Evolutionary conservation across 495 filamentous ascomycete genomes (phyloP).

Genomic region (Penicillium manginii): DNA sequence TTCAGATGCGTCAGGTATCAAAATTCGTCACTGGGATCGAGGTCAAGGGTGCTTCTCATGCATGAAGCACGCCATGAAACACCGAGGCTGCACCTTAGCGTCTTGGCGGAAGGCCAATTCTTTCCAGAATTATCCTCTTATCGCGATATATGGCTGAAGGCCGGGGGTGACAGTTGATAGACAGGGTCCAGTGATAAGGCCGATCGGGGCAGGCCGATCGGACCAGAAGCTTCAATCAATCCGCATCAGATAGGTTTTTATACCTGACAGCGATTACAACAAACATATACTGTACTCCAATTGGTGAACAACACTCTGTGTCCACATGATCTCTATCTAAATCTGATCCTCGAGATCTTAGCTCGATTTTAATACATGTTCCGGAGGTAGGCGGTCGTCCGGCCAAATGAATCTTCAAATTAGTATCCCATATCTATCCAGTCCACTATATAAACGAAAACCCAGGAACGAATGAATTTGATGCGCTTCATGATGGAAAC

Average conservation of each 20-base stretch:
- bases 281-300: too few species aligned
- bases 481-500: too few species aligned
- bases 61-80: slow-evolving; percentile 14
- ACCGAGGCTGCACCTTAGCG: slow-evolving; percentile 4
- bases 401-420: too few species aligned
- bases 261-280: neutral
- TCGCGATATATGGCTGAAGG: neutral
- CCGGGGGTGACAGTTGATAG: slow-evolving; percentile 2
- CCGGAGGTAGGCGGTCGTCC: too few species aligned
- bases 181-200: slow-evolving; percentile 18
- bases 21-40: neutral
- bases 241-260: neutral
- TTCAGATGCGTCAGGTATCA: too few species aligned
- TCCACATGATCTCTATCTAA: too few species aligned
- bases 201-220: slow-evolving; percentile 15
- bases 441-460: too few species aligned
- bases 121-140: slow-evolving; percentile 18
- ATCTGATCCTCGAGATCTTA: too few species aligned
- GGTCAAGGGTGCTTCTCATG: neutral
- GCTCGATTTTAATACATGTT: too few species aligned
- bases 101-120: slow-evolving; percentile 1
- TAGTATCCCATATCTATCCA: too few species aligned
- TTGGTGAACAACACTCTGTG: too few species aligned
- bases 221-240: neutral
- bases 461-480: too few species aligned